A percentile compares a stretch with the other conserved stretches of the same genome.
These are phyloP conservation scores for Adansonia rubrostipa DNA, from an alignment of 441 rosid species.

Conservation along the genomic window DNA sequence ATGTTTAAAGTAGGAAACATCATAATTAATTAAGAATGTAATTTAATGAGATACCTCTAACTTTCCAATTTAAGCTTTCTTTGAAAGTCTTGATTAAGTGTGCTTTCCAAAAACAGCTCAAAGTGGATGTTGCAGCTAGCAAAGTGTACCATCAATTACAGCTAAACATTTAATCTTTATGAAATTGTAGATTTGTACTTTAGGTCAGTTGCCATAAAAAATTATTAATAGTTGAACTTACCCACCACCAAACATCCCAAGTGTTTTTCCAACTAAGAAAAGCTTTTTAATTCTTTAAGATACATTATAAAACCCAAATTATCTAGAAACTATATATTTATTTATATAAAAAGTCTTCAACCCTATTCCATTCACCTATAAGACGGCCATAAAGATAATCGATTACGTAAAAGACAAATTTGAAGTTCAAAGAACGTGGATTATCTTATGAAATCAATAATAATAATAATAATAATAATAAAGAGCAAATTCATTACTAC, in stretches of 20 bases:
- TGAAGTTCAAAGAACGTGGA: constrained; percentile 12
- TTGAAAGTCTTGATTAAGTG: background rate
- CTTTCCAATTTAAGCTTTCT: constrained; percentile 22
- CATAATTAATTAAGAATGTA: constrained; percentile 18
- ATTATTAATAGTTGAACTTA: constrained; percentile 8
- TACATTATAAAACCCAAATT: background rate
- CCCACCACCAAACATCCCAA: background rate
- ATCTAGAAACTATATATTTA: background rate
- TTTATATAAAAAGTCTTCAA: background rate
- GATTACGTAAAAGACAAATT: background rate
- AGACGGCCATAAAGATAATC: background rate
- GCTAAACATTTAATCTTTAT: constrained; percentile 1
- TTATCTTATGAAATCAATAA: background rate
- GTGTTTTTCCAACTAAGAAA: constrained; percentile 1
- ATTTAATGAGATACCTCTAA: background rate
- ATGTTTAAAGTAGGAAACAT: constrained; percentile 18
- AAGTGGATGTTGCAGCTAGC: background rate
- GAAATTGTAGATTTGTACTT: background rate
- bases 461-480: background rate
- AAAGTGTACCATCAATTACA: background rate
- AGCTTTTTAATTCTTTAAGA: background rate
- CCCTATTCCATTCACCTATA: background rate
- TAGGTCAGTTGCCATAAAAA: background rate
- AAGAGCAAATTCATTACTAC: background rate
- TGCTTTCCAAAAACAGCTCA: background rate